Evolutionary conservation across 140 eudicot genomes (phyloP).

Genomic region (Bidens hawaiensis): DNA sequence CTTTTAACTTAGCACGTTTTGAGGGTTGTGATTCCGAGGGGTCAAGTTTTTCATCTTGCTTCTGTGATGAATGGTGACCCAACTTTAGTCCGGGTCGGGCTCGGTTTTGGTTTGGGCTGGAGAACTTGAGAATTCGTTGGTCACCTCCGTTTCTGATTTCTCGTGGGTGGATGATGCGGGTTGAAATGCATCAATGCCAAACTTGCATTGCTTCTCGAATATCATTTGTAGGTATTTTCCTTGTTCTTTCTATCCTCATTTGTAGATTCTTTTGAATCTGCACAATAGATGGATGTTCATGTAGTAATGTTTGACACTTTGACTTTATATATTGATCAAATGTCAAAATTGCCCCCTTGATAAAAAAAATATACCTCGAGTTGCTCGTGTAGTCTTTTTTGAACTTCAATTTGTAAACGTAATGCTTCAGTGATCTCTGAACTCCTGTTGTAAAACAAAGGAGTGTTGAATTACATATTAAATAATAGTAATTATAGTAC

Average conservation of each 20-base stretch:
- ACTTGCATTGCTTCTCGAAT: slow-evolving; percentile 75
- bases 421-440: slow-evolving; percentile 93
- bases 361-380: slow-evolving; percentile 57
- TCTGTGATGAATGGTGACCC: slow-evolving; percentile 35
- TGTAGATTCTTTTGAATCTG: slow-evolving; percentile 88
- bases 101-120: slow-evolving; percentile 36
- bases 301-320: not conserved
- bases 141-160: slow-evolving; percentile 28
- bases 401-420: slow-evolving; percentile 95
- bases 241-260: slow-evolving; percentile 92
- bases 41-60: slow-evolving; percentile 30
- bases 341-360: not conserved
- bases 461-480: not conserved
- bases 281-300: not conserved
- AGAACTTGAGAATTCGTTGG: slow-evolving; percentile 30
- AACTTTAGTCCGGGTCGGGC: slow-evolving; percentile 22
- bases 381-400: slow-evolving; percentile 90
- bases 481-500: not conserved
- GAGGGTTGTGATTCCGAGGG: slow-evolving; percentile 40
- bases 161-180: slow-evolving; percentile 40
- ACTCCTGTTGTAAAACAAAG: slow-evolving; percentile 56
- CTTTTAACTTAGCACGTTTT: slow-evolving; percentile 53
- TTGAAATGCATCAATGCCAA: slow-evolving; percentile 47
- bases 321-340: not conserved
- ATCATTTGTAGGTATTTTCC: slow-evolving; percentile 80